Base-by-base conservation (phyloP, 2,329 filamentous ascomycete genomes). In the Dactylonectria estremocensis region DNA sequence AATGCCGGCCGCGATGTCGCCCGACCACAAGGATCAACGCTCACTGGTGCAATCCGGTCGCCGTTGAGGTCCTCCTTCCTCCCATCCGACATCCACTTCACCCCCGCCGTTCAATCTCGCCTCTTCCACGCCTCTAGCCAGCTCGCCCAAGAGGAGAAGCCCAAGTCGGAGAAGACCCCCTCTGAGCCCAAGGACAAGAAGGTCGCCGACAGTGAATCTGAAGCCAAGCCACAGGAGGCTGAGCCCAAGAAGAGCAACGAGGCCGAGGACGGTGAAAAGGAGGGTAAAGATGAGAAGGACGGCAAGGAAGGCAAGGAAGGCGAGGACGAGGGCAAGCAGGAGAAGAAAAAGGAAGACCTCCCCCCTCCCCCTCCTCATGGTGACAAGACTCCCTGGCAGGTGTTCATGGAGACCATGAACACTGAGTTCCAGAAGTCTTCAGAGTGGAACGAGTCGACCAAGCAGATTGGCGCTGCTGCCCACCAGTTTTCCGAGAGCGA, bases 391-490 rank as follows among this genome's bases (percentile, higher is more conserved):
- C 96, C 96, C 61, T 98, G 96, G 95, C 94, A 98, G 80, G 96
- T 99, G 35, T 99, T 99, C 85, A 94, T 94, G 78, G 96, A 99
- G 79, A 99, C 96, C n/a, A 90, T 99, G 83, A 90, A 94, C 80
- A 88, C 87, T 64, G 96, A 99, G 83, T 97, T 99, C 84, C 95
- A 98, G 82, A 93, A 94, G 59, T 98, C 95, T 16, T 97, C 98
- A 80, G 96, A 99, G 81, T 99, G 96, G 96, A 97, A 99, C 78
- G 96, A 99, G 79, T 97, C 94, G 49, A 99, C 95, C 48, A 98
- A 99, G 85, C 94, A 96, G 72, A 89, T 99, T 48, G 93, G 94
- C 18, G 94, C 93, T 55, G 93, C 93, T 6, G 94, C 95, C 18
- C 92, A 97, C 78, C 91, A 98, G 77, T 96, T 99, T 78, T 92